Evolutionary conservation across 2,329 filamentous ascomycete genomes (phyloP).

Genomic region (Aaosphaeria arxii): DNA sequence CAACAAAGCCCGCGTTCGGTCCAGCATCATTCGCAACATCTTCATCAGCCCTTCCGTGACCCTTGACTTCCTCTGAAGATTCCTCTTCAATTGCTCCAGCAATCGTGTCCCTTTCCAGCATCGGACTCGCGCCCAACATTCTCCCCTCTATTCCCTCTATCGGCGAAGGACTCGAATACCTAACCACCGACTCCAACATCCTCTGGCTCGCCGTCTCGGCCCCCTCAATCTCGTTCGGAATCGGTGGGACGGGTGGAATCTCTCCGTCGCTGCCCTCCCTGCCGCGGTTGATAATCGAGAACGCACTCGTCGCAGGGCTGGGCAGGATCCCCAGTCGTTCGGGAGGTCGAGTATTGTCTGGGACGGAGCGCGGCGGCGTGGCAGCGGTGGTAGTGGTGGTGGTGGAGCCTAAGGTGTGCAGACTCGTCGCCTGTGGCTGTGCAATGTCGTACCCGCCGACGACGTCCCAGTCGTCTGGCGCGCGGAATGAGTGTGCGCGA

Average conservation of each 20-base stretch:
- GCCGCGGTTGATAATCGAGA: conserved; percentile 17
- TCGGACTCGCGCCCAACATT: too few species aligned
- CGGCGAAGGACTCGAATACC: conserved; percentile 12
- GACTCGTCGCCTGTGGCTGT: too few species aligned
- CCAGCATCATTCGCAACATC: too few species aligned
- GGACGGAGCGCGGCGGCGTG: conserved; percentile 2
- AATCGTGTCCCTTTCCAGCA: too few species aligned
- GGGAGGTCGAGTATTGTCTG: conserved; percentile 5
- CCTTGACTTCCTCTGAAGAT: too few species aligned
- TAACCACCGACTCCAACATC: conserved; percentile 26
- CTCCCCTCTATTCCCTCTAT: too few species aligned
- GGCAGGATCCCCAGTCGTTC: conserved; percentile 22
- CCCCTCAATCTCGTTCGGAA: conserved; percentile 10
- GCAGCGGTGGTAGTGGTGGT: neutral
- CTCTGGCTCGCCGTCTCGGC: conserved; percentile 15
- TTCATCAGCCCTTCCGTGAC: too few species aligned
- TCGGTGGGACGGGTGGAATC: conserved; percentile 25
- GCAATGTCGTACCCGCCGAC: conserved; percentile 1
- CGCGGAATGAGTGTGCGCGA: conserved; percentile 29
- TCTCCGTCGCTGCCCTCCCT: conserved; percentile 21
- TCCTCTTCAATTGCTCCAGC: too few species aligned
- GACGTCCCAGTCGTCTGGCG: conserved; percentile 24
- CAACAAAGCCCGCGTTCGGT: too few species aligned
- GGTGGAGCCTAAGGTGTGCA: too few species aligned
- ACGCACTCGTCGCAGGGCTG: conserved; percentile 27